Evolutionary conservation across 2,329 filamentous ascomycete genomes (phyloP).

Genomic region (Venturia pyrina): DNA sequence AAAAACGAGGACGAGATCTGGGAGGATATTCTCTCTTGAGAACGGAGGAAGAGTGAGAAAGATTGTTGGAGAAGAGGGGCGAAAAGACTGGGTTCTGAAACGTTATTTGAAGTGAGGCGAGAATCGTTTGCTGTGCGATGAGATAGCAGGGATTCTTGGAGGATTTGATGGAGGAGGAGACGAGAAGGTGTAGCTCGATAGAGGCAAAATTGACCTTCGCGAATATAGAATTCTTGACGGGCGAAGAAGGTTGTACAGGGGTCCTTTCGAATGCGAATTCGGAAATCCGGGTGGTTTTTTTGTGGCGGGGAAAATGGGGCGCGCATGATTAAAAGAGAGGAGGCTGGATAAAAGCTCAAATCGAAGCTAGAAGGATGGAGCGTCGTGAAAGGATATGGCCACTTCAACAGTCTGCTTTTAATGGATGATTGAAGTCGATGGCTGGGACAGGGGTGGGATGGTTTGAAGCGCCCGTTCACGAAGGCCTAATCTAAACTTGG

Average conservation of each 20-base stretch:
- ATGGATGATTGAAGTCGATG: slow-evolving; percentile 14
- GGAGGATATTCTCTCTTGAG: slow-evolving; percentile 20
- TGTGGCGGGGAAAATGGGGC: slow-evolving; percentile 25
- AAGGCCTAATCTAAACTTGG: background rate
- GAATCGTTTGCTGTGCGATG: slow-evolving; percentile 33
- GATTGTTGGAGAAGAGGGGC: slow-evolving; percentile 15
- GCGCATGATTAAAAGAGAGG: slow-evolving; percentile 26
- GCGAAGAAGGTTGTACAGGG: slow-evolving; percentile 23
- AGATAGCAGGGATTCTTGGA: slow-evolving; percentile 18
- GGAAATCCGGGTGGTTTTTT: slow-evolving; percentile 31
- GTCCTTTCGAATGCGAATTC: slow-evolving; percentile 33
- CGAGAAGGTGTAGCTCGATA: slow-evolving; percentile 30
- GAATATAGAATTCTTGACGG: slow-evolving; percentile 25
- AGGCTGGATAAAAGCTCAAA: slow-evolving; percentile 35
- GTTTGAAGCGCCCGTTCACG: background rate
- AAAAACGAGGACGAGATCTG: slow-evolving; percentile 17
- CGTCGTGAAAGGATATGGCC: slow-evolving; percentile 37
- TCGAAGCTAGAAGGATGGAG: slow-evolving; percentile 35
- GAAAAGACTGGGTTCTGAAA: slow-evolving; percentile 30
- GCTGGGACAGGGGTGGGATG: background rate
- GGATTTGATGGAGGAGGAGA: background rate
- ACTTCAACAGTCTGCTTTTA: slow-evolving; percentile 34
- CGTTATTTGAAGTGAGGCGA: slow-evolving; percentile 36
- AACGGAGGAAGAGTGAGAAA: slow-evolving; percentile 18
- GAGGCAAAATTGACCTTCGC: slow-evolving; percentile 27